These are phyloP conservation scores for Candida incommunis DNA, from an alignment of 805 yeast species.

Conservation along the genomic window DNA sequence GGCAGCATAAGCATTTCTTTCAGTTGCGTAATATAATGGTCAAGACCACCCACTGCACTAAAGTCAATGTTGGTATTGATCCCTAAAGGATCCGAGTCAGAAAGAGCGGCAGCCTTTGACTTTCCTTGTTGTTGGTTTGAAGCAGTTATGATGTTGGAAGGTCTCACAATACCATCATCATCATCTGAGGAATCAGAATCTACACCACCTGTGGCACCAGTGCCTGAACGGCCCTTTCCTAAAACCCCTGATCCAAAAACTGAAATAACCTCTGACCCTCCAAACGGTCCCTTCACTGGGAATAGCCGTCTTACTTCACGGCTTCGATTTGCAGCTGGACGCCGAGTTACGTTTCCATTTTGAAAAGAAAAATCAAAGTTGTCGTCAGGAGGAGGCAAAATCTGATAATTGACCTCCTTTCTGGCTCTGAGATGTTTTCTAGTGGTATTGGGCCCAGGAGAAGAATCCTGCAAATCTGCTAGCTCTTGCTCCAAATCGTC, in stretches of 20 bases:
- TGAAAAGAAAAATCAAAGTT: slow-evolving; percentile 21
- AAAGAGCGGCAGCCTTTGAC: slow-evolving; percentile 25
- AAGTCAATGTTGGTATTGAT: slow-evolving; percentile 77
- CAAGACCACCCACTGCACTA: slow-evolving; percentile 81
- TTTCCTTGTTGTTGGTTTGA: slow-evolving; percentile 5
- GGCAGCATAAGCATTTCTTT: slow-evolving; percentile 97
- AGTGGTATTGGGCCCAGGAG: slow-evolving; percentile 36
- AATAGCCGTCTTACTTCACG: slow-evolving; percentile 51
- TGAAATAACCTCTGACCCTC: slow-evolving; percentile 86
- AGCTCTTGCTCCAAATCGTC: slow-evolving; percentile 9
- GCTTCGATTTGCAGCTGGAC: slow-evolving; percentile 28
- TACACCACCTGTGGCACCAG: slow-evolving; percentile 13
- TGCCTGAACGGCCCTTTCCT: slow-evolving; percentile 36
- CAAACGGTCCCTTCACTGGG: slow-evolving; percentile 96
- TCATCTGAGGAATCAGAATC: slow-evolving; percentile 20
- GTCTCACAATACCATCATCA: slow-evolving; percentile 16
- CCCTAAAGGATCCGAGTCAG: slow-evolving; percentile 90
- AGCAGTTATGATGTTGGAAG: slow-evolving; percentile 21
- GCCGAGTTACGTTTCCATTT: slow-evolving; percentile 17
- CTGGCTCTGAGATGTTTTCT: slow-evolving; percentile 38
- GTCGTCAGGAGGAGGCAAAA: slow-evolving; percentile 62
- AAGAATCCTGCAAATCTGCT: slow-evolving; percentile 8
- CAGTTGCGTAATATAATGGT: slow-evolving; percentile 76
- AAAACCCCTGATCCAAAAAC: slow-evolving; percentile 32
- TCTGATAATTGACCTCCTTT: slow-evolving; percentile 61